Conservation (phyloP, 768 basidiomycete genomes). For the Xerocomellus intermedius region DNA sequence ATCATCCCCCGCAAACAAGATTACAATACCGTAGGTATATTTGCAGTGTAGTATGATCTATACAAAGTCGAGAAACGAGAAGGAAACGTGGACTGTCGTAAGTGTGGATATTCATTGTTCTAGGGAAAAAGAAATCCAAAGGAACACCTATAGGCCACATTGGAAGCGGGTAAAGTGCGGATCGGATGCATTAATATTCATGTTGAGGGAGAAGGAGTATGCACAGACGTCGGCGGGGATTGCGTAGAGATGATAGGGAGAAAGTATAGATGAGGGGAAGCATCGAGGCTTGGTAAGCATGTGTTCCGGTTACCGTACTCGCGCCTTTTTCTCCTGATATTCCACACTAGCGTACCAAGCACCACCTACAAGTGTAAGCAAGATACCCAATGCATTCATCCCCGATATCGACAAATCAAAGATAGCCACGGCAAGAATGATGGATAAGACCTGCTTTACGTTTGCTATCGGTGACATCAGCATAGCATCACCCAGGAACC, state of each 20-base stretch:
- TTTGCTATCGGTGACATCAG: constrained; percentile 54
- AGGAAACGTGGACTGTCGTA: constrained; percentile 5
- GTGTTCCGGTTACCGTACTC: constrained; percentile 11
- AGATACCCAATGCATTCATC: constrained; percentile 80
- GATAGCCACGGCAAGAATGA: constrained; percentile 77
- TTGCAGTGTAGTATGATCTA: not conserved
- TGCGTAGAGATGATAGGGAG: not conserved
- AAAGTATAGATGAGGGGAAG: not conserved
- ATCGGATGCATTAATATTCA: not conserved
- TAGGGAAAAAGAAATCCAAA: not conserved
- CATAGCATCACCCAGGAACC: not conserved
- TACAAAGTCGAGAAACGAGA: not conserved
- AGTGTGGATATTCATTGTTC: not conserved
- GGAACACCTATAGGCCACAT: not conserved
- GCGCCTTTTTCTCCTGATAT: constrained; percentile 44
- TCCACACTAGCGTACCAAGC: constrained; percentile 77
- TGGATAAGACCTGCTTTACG: constrained; percentile 91
- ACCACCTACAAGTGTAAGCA: constrained; percentile 82
- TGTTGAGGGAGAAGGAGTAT: not conserved
- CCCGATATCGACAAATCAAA: constrained; percentile 82
- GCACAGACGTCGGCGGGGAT: not conserved
- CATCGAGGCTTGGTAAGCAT: not conserved
- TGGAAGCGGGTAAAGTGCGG: not conserved
- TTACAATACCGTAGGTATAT: not conserved
- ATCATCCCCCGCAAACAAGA: not conserved